Conservation (phyloP, 306 rosid genomes). For the Prosopis cineraria region DNA sequence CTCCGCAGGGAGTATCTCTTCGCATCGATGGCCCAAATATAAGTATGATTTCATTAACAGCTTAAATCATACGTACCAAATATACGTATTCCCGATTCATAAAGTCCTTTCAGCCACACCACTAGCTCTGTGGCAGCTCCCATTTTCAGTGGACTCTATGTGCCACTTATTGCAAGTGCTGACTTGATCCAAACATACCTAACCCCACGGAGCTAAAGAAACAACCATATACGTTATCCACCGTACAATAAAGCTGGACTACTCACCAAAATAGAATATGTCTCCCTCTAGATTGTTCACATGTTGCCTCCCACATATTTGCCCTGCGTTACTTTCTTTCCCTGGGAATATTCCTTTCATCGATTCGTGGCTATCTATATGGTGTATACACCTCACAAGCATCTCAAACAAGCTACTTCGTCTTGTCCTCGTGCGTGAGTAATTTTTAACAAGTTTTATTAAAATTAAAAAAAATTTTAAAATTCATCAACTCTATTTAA, state of each 20-base stretch:
- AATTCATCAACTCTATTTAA: no score
- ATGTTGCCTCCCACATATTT: neutral
- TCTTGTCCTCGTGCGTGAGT: no score
- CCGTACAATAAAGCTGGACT: neutral
- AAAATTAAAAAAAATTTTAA: no score
- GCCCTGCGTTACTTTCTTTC: no score
- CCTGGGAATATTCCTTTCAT: neutral
- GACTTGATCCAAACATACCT: neutral
- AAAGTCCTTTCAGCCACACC: neutral
- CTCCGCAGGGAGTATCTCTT: no score
- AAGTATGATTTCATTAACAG: neutral
- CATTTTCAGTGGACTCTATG: neutral
- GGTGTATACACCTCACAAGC: no score
- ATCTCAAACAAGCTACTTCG: no score
- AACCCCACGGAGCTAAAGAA: neutral
- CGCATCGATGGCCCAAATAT: no score
- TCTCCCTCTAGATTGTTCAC: neutral
- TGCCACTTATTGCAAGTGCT: neutral
- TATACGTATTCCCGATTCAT: neutral
- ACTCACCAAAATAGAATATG: neutral
- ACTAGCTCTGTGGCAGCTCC: no score
- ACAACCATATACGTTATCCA: neutral
- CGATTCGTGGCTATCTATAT: neutral
- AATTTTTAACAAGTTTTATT: no score
- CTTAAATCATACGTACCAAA: neutral